These are phyloP conservation scores for Chlamydomonas applanata DNA, from an alignment of 139 green algal species.

Conservation along the genomic window DNA sequence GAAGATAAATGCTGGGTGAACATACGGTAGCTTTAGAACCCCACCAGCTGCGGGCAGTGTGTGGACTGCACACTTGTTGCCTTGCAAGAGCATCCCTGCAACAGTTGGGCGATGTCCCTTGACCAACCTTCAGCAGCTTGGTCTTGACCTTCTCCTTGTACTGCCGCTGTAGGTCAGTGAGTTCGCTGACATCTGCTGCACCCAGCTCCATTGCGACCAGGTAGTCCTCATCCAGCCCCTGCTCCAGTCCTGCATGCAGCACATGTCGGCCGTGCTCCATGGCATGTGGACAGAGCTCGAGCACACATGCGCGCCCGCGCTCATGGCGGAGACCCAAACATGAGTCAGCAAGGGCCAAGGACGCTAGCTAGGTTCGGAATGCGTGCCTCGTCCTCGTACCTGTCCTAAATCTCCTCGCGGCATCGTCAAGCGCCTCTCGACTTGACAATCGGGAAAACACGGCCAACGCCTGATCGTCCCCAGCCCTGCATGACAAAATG, in stretches of 20 bases:
- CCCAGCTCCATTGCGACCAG: constrained; percentile 70
- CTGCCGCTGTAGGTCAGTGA: constrained; percentile 55
- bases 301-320: not conserved
- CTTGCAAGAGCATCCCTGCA: no score
- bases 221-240: constrained; percentile 66
- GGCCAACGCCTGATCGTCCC: not conserved
- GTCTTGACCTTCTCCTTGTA: constrained; percentile 81
- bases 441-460: constrained; percentile 21
- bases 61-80: no score
- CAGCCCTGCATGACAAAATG: no score
- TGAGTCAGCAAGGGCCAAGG: no score
- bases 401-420: constrained; percentile 27
- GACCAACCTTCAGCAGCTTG: constrained; percentile 59
- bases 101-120: no score
- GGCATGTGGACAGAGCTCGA: no score
- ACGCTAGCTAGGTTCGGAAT: no score
- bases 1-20: no score
- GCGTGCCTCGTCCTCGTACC: no score
- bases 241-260: constrained; percentile 44
- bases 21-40: no score
- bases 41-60: no score
- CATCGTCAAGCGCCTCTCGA: constrained; percentile 27
- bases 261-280: no score
- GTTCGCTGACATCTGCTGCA: constrained; percentile 3
- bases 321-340: not conserved